A percentile compares a stretch with the other conserved stretches of the same genome.
phyloP scores from a whole-genome alignment of 2,329 filamentous ascomycete species.

The Coleophoma crateriformis region DNA sequence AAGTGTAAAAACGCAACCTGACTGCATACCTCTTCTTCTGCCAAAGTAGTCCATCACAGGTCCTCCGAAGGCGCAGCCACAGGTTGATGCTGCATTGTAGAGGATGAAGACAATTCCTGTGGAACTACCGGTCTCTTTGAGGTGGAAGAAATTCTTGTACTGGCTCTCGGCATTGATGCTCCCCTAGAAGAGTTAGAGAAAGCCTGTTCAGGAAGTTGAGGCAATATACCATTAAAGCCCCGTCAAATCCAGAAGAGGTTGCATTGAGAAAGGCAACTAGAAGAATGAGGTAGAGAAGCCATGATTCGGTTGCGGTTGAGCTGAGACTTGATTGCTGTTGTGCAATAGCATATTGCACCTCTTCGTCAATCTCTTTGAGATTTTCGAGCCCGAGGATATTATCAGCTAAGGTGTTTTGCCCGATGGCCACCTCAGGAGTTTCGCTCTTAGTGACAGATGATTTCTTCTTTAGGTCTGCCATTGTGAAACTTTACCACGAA shows the following conservation, averaged over 20 bases:
- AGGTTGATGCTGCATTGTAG: slow-evolving; percentile 9
- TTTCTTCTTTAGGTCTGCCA: neutral
- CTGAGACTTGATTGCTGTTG: slow-evolving; percentile 7
- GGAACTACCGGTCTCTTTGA: slow-evolving; percentile 8
- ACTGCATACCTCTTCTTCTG: slow-evolving; percentile 11
- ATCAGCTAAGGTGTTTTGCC: neutral
- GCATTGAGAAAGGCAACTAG: slow-evolving; percentile 13
- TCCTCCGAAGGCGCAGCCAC: slow-evolving; percentile 9
- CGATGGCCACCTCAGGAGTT: neutral
- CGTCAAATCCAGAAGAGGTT: slow-evolving; percentile 38
- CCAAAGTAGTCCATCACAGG: slow-evolving; percentile 14
- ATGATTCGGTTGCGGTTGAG: slow-evolving; percentile 6
- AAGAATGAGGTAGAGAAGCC: slow-evolving; percentile 8
- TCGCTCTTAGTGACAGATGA: neutral
- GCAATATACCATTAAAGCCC: slow-evolving; percentile 38
- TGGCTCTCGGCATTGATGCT: slow-evolving; percentile 38
- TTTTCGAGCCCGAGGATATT: slow-evolving; percentile 3
- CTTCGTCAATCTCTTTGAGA: slow-evolving; percentile 9
- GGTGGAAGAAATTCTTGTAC: slow-evolving; percentile 24
- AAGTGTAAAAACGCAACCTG: slow-evolving; percentile 10
- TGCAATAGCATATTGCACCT: slow-evolving; percentile 9
- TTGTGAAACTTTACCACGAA: neutral
- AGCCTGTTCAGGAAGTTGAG: too few relatives aligned
- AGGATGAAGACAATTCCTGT: slow-evolving; percentile 17
- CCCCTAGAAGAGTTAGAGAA: too few relatives aligned